Conservation (phyloP, 2,329 filamentous ascomycete species). For the Fusarium bulbicola region DNA sequence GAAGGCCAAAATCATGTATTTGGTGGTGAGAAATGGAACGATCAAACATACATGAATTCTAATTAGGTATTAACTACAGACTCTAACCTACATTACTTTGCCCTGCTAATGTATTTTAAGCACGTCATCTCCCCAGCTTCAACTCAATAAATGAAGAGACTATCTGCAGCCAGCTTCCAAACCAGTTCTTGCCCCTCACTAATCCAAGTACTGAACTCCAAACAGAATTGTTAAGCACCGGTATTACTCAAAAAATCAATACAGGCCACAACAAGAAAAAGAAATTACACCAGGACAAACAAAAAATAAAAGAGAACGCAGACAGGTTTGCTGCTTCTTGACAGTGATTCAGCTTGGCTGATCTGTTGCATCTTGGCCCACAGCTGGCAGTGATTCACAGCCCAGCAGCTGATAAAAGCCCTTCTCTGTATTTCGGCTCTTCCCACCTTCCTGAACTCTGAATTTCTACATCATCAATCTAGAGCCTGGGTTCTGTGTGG, state of each 20-base stretch:
- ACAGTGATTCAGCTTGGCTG: background rate
- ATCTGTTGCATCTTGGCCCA: too few relatives aligned
- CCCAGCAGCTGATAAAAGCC: background rate
- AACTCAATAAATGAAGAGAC: background rate
- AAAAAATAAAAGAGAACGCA: rapidly evolving
- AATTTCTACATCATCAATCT: background rate
- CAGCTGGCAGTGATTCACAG: background rate
- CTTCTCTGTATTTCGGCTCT: too few relatives aligned
- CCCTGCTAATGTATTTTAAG: rapidly evolving
- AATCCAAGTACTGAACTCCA: background rate
- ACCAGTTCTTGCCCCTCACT: background rate
- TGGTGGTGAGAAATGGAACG: background rate
- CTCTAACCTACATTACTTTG: rapidly evolving
- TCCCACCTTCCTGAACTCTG: too few relatives aligned
- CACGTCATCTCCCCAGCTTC: rapidly evolving
- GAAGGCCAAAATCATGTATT: background rate
- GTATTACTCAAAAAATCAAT: background rate
- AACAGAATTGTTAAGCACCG: background rate
- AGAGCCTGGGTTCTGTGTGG: background rate
- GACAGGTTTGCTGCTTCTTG: too few relatives aligned
- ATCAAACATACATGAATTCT: rapidly evolving
- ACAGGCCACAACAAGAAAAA: background rate
- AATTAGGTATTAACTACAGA: rapidly evolving
- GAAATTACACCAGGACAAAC: rapidly evolving
- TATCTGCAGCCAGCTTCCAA: background rate